phyloP scores from a whole-genome alignment of 106 monocot species.

The Gastrodia elata region DNA sequence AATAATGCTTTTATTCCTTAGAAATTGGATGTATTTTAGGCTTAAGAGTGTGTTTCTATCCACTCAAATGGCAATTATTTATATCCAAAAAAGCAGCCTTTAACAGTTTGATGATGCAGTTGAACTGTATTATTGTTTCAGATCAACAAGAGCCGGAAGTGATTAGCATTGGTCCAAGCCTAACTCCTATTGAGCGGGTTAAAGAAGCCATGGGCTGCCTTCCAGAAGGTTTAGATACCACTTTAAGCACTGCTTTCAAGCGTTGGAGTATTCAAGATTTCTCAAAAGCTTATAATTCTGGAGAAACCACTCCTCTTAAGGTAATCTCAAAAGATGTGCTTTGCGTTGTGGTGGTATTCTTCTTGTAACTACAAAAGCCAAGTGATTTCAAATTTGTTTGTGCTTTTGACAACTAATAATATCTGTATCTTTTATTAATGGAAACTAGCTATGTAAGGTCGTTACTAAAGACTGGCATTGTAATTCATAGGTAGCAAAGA shows the following conservation, averaged over 20 bases:
- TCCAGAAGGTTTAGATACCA: slow-evolving; percentile 20
- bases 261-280: slow-evolving; percentile 74
- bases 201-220: slow-evolving; percentile 48
- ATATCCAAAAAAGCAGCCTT: too few species aligned
- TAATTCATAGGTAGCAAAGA: slow-evolving; percentile 48
- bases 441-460: neutral
- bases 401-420: neutral
- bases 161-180: slow-evolving; percentile 23
- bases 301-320: slow-evolving; percentile 54
- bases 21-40: too few species aligned
- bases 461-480: neutral
- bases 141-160: slow-evolving; percentile 63
- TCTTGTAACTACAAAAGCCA: neutral
- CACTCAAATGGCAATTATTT: too few species aligned
- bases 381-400: neutral
- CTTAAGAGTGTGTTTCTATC: neutral
- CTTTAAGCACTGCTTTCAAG: slow-evolving; percentile 16
- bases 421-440: neutral
- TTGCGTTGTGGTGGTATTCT: neutral
- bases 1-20: neutral
- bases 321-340: slow-evolving; percentile 22
- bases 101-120: too few species aligned
- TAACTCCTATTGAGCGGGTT: slow-evolving; percentile 47
- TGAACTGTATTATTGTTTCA: slow-evolving; percentile 13
- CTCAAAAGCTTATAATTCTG: slow-evolving; percentile 50